Conservation (phyloP, 179 eudicot species). For the Heliamphora pulchella region DNA sequence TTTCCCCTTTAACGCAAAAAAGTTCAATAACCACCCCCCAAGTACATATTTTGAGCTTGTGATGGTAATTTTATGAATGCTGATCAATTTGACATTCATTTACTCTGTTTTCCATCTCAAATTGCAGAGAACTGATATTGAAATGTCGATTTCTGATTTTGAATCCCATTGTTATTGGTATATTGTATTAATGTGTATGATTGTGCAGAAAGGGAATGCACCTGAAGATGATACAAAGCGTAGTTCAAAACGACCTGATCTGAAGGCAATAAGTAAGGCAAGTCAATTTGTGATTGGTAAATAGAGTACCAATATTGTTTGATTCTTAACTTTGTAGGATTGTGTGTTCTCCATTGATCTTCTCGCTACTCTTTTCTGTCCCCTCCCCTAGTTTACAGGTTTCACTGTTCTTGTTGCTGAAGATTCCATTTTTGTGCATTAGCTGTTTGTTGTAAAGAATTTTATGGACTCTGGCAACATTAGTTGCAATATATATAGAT, state of each 20-base stretch:
- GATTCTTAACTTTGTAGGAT: not conserved
- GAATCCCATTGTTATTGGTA: not conserved
- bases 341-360: not conserved
- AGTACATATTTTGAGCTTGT: too few relatives aligned
- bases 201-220: slow-evolving; percentile 31
- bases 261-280: slow-evolving; percentile 70
- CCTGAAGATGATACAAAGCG: slow-evolving; percentile 18
- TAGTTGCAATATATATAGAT: too few relatives aligned
- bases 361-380: not conserved
- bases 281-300: slow-evolving; percentile 14
- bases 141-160: too few relatives aligned
- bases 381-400: not conserved
- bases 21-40: too few relatives aligned
- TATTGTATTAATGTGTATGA: not conserved
- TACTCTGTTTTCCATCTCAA: too few relatives aligned
- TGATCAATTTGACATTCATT: too few relatives aligned
- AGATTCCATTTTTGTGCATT: too few relatives aligned
- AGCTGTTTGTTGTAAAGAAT: too few relatives aligned
- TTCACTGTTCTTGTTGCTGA: not conserved
- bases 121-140: too few relatives aligned
- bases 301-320: not conserved
- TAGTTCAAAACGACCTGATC: slow-evolving; percentile 69
- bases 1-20: too few relatives aligned
- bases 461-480: too few relatives aligned
- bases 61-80: too few relatives aligned